Percentiles rank a stretch among this genome's conserved stretches.
These are phyloP conservation scores for Arxiozyma heterogenica DNA, from an alignment of 1,139 yeast species.

Conservation along the genomic window DNA sequence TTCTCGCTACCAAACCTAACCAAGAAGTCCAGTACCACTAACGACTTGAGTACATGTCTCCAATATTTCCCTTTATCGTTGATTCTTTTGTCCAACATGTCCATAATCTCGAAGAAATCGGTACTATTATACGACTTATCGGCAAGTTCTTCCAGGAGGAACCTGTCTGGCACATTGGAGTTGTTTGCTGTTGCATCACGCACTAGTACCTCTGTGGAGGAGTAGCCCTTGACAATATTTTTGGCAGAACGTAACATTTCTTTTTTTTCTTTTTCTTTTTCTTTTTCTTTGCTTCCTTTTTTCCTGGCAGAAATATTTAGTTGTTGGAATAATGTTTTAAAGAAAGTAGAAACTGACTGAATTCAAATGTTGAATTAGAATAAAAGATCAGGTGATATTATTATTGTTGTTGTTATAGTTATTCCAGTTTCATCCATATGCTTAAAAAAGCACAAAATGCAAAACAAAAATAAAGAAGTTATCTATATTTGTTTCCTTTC, in stretches of 20 bases:
- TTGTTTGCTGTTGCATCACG: constrained; percentile 93
- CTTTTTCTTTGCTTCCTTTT: neutral
- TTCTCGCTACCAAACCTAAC: constrained; percentile 84
- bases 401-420: no score
- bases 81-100: constrained; percentile 84
- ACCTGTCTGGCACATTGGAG: constrained; percentile 71
- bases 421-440: no score
- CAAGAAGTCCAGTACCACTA: constrained; percentile 80
- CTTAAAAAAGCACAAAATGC: no score
- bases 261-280: neutral
- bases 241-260: constrained; percentile 58
- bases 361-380: no score
- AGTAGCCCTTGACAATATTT: constrained; percentile 89
- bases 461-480: no score
- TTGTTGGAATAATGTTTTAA: neutral
- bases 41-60: constrained; percentile 91
- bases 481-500: no score
- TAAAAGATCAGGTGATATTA: no score
- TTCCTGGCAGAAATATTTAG: neutral
- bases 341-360: neutral
- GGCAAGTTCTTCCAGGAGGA: constrained; percentile 80
- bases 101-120: constrained; percentile 87
- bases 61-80: constrained; percentile 97
- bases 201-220: constrained; percentile 76
- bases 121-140: constrained; percentile 62